Evolutionary conservation across 2,329 filamentous ascomycete genomes (phyloP).

Genomic region (Bretziella fagacearum): DNA sequence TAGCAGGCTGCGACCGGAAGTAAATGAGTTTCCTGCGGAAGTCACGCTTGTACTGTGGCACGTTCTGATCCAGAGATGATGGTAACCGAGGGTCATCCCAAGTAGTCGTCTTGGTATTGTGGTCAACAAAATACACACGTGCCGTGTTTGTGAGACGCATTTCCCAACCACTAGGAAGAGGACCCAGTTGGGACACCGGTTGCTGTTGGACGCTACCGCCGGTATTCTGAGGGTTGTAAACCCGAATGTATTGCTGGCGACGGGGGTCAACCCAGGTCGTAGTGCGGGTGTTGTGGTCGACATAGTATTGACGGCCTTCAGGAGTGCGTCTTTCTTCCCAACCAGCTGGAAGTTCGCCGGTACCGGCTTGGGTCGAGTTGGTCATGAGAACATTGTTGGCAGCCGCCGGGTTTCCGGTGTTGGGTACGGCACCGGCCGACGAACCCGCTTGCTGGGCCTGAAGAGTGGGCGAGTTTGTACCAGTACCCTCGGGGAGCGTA

Average conservation of each 20-base stretch:
- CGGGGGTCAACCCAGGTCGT: constrained; percentile 98
- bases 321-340: constrained; percentile 96
- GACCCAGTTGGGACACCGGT: constrained; percentile 89
- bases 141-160: constrained; percentile 98
- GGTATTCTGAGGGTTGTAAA: constrained; percentile 82
- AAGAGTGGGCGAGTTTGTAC: constrained; percentile 75
- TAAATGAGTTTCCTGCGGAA: constrained; percentile 97
- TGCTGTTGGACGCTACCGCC: constrained; percentile 87
- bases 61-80: constrained; percentile 92
- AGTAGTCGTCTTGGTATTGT: constrained; percentile 98
- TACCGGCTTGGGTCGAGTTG: constrained; percentile 78
- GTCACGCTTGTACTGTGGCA: constrained; percentile 98
- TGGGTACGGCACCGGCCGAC: constrained; percentile 21
- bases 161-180: constrained; percentile 93
- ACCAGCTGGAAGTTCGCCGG: constrained; percentile 81
- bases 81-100: constrained; percentile 96
- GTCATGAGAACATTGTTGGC: constrained; percentile 77
- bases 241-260: constrained; percentile 92
- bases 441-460: constrained; percentile 33
- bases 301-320: constrained; percentile 88
- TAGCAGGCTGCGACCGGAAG: constrained; percentile 92
- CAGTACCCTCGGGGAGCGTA: constrained; percentile 90
- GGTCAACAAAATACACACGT: constrained; percentile 95
- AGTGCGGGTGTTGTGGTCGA: constrained; percentile 94
- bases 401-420: constrained; percentile 29